Evolutionary conservation across 208 protist genomes (phyloP).

Genomic region (Sergeia podlipaevii): DNA sequence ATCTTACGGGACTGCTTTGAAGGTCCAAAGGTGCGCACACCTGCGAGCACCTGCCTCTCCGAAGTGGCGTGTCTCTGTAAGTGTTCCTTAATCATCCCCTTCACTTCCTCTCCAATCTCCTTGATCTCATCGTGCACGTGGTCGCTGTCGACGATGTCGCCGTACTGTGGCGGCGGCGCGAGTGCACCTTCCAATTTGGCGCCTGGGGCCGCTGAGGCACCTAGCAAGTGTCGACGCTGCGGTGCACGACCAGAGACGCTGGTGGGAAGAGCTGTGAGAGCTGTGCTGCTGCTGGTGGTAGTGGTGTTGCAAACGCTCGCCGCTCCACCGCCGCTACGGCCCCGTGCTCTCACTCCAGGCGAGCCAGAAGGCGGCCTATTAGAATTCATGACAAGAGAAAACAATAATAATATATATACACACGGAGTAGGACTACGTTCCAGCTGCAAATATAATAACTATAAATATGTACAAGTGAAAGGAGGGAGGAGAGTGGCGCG

Average conservation of each 20-base stretch:
- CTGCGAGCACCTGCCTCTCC: slow-evolving; percentile 59
- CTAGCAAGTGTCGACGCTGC: neutral
- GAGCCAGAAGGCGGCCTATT: no score
- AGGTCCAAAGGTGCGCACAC: slow-evolving; percentile 67
- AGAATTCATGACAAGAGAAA: no score
- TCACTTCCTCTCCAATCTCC: slow-evolving; percentile 40
- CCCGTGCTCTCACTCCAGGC: no score
- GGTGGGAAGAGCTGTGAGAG: no score
- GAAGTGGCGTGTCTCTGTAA: slow-evolving; percentile 57
- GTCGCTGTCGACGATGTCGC: slow-evolving; percentile 51
- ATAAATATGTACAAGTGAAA: no score
- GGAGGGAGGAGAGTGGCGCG: no score
- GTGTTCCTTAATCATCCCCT: slow-evolving; percentile 38
- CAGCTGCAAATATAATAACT: no score
- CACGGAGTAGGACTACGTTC: no score
- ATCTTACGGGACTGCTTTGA: slow-evolving; percentile 59
- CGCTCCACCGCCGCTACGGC: no score
- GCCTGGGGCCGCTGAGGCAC: neutral
- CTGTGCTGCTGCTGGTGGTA: no score
- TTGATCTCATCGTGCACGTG: slow-evolving; percentile 77
- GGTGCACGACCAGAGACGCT: neutral
- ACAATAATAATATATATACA: no score
- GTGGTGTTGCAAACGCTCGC: no score
- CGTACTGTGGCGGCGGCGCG: slow-evolving; percentile 31
- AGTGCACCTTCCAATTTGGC: slow-evolving; percentile 2